Percentiles rank a stretch among this genome's conserved stretches.
phyloP scores from a whole-genome alignment of 108 stramenopile genomes.

The Fragilaria crotonensis region DNA sequence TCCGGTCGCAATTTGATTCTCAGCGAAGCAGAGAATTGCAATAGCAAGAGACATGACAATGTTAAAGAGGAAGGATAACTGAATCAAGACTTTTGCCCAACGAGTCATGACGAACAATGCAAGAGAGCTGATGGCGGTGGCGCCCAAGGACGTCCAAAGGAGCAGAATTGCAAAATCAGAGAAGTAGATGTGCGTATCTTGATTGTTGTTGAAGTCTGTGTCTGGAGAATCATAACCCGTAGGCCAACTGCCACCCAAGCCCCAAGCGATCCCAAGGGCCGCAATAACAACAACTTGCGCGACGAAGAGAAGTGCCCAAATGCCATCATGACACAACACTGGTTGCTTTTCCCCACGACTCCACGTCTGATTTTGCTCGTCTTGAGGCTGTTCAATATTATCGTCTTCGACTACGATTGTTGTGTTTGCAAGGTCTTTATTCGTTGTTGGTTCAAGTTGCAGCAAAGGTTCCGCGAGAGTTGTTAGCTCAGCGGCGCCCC shows the following conservation, averaged over 20 bases:
- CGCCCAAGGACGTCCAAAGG: not conserved
- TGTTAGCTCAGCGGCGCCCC: too few relatives aligned
- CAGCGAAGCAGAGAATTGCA: not conserved
- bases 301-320: conserved; percentile 1
- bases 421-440: too few relatives aligned
- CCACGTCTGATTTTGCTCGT: not conserved
- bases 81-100: not conserved
- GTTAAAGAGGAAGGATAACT: conserved; percentile 10
- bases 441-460: too few relatives aligned
- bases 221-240: not conserved
- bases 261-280: not conserved
- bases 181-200: not conserved
- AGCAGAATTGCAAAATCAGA: not conserved
- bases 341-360: not conserved
- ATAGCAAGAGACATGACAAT: conserved; percentile 12
- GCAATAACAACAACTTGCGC: not conserved
- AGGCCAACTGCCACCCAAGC: not conserved
- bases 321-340: not conserved
- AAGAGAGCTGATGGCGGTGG: not conserved
- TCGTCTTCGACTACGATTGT: too few relatives aligned
- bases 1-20: not conserved
- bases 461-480: too few relatives aligned
- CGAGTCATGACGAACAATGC: conserved; percentile 4
- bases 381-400: too few relatives aligned
- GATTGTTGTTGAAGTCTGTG: not conserved